Base-by-base conservation (phyloP, 1,139 yeast species). In the Pneumocystis wakefieldiae region DNA sequence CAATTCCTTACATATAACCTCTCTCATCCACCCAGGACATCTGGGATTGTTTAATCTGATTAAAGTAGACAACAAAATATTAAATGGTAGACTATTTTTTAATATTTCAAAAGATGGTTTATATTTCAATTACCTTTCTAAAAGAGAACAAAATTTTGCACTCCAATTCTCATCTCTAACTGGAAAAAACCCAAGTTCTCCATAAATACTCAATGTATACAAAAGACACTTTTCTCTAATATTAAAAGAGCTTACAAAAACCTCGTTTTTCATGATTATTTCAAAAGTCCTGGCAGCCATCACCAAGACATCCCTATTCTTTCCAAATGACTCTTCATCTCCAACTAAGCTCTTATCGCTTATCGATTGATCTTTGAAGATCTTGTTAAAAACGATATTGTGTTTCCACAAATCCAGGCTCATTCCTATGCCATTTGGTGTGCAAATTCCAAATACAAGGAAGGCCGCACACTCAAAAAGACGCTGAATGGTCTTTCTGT, bases 241-340 rank as follows among this genome's bases (percentile, higher is more conserved):
- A 48, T 48, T 48, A 48, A 48, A 48, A 3, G 32, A 24, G 24
- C 24, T 48, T 10, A 48, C 28, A 48, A 48, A 48, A 19, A 14
- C n/a, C 8, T 48, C 55, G 24, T 48, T 48, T 24, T 48, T 24
- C n/a, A 48, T 24, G 10, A 48, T 24, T n/a, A 24, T 24, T 8
- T 48, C 55, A 48, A 48, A 48, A 10, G 17, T 10, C 24, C 3
- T 24, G 10, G 29, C 32, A 1, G 28, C 28, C 28, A 39, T n/a
- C 2, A 59, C 61, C 32, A 65, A 8, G 14, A 58, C 42, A 8
- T 61, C 66, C 8, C 36, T 37, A 15, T 15, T 36, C 8, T 12
- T 38, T 2, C 14, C 39, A 32, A 12, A 35, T n/a, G 35, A 10
- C 5, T 10, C 24, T 10, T 41, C 57, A 19, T 12, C 14, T 17